phyloP scores from a whole-genome alignment of 768 basidiomycete genomes.

The Mycena venus region DNA sequence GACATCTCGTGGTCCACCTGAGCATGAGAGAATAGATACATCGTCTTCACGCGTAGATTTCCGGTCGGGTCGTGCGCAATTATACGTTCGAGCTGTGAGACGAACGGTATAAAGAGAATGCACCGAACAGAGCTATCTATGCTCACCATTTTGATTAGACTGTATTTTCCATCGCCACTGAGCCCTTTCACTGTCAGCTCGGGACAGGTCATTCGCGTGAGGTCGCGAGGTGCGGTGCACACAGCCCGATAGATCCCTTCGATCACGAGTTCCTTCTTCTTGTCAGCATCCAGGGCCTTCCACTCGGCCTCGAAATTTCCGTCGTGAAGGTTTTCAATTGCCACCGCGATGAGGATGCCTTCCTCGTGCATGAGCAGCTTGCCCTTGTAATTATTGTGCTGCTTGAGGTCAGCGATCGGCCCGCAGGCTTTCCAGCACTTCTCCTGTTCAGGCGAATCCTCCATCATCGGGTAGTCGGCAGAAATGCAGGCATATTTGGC shows the following conservation, averaged over 20 bases:
- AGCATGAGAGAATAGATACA: slow-evolving; percentile 14
- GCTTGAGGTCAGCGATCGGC: not conserved
- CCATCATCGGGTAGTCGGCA: not conserved
- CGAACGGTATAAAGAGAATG: not conserved
- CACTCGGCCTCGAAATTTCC: not conserved
- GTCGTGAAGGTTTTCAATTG: not conserved
- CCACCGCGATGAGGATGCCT: not conserved
- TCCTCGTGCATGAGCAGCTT: slow-evolving; percentile 3
- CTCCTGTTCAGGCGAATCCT: not conserved
- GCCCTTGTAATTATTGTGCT: not conserved
- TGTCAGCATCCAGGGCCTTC: not conserved
- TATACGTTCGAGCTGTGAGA: slow-evolving; percentile 7
- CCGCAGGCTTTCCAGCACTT: not conserved
- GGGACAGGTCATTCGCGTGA: slow-evolving; percentile 5
- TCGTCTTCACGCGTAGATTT: not conserved
- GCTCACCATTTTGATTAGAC: not conserved
- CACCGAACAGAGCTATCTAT: not conserved
- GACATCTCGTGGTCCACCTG: not conserved
- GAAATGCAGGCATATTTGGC: not conserved
- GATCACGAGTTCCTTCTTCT: not conserved
- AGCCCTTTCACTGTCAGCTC: slow-evolving; percentile 21
- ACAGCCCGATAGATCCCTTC: slow-evolving; percentile 10
- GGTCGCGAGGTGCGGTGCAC: not conserved
- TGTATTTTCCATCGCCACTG: slow-evolving; percentile 9
- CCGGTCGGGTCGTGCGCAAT: slow-evolving; percentile 21